phyloP scores from a whole-genome alignment of 2,329 filamentous ascomycete species.

The Paracorniculantispora psalliotae region DNA sequence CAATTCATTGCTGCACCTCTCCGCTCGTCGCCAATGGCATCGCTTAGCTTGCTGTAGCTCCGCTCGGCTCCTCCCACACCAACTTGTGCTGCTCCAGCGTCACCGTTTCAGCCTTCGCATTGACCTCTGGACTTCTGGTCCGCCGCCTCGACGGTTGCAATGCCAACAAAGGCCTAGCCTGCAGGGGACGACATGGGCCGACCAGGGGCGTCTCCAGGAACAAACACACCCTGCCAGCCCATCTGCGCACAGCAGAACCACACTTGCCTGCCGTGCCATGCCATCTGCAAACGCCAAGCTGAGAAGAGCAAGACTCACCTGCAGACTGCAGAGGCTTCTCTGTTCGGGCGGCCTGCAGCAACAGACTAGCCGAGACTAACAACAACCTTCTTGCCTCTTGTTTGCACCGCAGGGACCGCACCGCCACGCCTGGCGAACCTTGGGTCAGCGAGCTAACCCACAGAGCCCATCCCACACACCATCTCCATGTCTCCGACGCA shows the following conservation, averaged over 20 bases:
- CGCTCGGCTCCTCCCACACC: not conserved
- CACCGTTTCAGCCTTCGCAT: conserved; percentile 13
- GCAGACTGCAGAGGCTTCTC: not conserved
- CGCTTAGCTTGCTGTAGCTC: not conserved
- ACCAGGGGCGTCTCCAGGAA: not conserved
- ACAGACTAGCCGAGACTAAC: not conserved
- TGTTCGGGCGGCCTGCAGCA: not conserved
- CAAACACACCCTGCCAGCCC: not conserved
- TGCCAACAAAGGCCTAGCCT: not conserved
- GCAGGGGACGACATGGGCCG: too few relatives aligned
- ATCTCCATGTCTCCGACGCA: not conserved
- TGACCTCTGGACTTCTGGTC: conserved; percentile 12
- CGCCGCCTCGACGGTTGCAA: not conserved
- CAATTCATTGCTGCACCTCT: too few relatives aligned
- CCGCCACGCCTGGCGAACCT: not conserved
- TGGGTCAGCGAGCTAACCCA: not conserved
- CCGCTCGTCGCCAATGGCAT: not conserved
- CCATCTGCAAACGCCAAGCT: not conserved
- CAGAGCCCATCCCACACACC: not conserved
- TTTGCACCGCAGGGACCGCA: not conserved
- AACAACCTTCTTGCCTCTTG: not conserved
- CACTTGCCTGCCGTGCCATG: not conserved
- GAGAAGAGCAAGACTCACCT: not conserved
- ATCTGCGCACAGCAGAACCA: not conserved
- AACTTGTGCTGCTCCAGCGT: not conserved